A percentile compares a stretch with the other conserved stretches of the same genome.
phyloP scores from a whole-genome alignment of 192 early-diverging fungal genomes.

The Coemansia guatemalensis region DNA sequence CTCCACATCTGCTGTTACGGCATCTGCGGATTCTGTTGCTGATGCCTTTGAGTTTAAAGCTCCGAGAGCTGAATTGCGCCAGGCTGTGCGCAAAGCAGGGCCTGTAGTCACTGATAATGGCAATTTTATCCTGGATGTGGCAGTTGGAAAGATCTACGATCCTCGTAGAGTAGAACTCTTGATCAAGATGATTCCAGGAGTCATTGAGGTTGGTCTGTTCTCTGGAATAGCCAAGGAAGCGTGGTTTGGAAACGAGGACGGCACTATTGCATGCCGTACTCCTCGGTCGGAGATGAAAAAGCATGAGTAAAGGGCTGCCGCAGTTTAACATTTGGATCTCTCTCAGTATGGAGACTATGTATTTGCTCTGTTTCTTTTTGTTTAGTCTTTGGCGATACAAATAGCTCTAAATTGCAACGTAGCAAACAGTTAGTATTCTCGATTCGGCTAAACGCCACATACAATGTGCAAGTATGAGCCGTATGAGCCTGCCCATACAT shows the following conservation, averaged over 20 bases:
- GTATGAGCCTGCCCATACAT: not conserved
- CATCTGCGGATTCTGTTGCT: not conserved
- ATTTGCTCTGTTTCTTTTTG: not conserved
- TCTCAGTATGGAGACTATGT: too few species aligned
- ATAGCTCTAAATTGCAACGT: not conserved
- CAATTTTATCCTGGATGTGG: slow-evolving; percentile 87
- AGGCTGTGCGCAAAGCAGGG: slow-evolving; percentile 86
- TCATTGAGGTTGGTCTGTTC: slow-evolving; percentile 93
- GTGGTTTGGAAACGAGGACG: slow-evolving; percentile 84
- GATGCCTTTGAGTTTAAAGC: slow-evolving; percentile 32
- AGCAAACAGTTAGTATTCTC: too few species aligned
- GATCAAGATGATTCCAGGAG: slow-evolving; percentile 78
- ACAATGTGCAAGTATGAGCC: too few species aligned
- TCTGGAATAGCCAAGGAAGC: slow-evolving; percentile 79
- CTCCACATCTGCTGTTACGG: not conserved
- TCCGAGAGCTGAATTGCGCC: slow-evolving; percentile 67
- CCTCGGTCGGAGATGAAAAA: slow-evolving; percentile 22
- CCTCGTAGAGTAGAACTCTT: slow-evolving; percentile 56
- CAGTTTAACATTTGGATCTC: not conserved
- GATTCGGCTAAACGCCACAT: too few species aligned
- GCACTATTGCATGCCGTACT: slow-evolving; percentile 54
- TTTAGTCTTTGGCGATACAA: not conserved
- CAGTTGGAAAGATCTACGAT: slow-evolving; percentile 73
- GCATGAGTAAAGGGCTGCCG: slow-evolving; percentile 3
- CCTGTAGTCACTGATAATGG: slow-evolving; percentile 94